These are phyloP conservation scores for Aspergillus sparsus DNA, from an alignment of 495 filamentous ascomycete genomes.

Conservation along the genomic window DNA sequence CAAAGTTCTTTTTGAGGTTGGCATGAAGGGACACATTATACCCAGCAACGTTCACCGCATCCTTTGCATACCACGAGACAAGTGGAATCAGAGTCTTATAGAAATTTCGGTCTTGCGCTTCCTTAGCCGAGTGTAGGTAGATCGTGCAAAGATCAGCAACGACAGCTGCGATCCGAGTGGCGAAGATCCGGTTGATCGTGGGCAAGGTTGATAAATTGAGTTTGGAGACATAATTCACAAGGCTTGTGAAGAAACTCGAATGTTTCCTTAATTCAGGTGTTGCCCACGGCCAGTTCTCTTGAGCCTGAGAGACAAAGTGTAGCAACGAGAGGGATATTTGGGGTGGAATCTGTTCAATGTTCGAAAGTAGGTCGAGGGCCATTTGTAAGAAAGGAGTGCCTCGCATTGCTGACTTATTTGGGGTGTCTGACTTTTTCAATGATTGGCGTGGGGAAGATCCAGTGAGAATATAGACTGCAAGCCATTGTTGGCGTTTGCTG, in stretches of 20 bases:
- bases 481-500: conserved; percentile 90
- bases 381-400: conserved; percentile 67
- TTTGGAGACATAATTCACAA: conserved; percentile 68
- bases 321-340: conserved; percentile 70
- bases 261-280: conserved; percentile 76
- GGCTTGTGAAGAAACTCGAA: conserved; percentile 63
- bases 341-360: conserved; percentile 63
- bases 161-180: conserved; percentile 74
- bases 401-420: conserved; percentile 41
- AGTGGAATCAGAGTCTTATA: conserved; percentile 68
- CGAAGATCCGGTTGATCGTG: conserved; percentile 48
- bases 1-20: conserved; percentile 83
- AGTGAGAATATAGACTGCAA: conserved; percentile 88
- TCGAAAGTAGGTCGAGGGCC: conserved; percentile 71
- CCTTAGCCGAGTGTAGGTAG: conserved; percentile 78
- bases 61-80: conserved; percentile 72
- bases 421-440: conserved; percentile 55
- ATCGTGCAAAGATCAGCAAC: conserved; percentile 89
- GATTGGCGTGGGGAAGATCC: conserved; percentile 78
- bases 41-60: conserved; percentile 68
- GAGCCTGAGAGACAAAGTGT: conserved; percentile 79
- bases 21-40: conserved; percentile 86
- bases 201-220: conserved; percentile 52
- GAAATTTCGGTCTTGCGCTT: conserved; percentile 65
- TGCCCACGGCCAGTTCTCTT: conserved; percentile 92